Conservation (phyloP, 345 rosid genomes). For the Cochlearia excelsa region DNA sequence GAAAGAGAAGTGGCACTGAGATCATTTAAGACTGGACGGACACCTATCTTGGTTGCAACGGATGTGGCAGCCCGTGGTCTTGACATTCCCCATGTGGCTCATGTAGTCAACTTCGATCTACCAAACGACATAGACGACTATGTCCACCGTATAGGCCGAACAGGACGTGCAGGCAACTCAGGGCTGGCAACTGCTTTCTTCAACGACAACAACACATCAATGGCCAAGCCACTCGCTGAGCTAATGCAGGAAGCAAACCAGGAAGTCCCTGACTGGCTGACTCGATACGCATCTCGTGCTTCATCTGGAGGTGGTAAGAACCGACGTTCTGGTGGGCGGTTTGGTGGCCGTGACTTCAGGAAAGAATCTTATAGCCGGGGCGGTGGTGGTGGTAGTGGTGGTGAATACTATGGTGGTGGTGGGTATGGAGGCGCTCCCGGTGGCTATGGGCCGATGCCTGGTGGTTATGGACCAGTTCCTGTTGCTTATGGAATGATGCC, state of each 20-base stretch:
- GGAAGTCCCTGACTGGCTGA: constrained; percentile 94
- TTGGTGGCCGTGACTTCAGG: constrained; percentile 90
- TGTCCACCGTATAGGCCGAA: constrained; percentile 94
- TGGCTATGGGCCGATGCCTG: constrained; percentile 35
- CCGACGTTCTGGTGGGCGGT: constrained; percentile 76
- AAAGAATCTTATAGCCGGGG: constrained; percentile 62
- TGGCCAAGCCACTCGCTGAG: constrained; percentile 77
- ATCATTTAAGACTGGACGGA: constrained; percentile 82
- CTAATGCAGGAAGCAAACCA: constrained; percentile 95
- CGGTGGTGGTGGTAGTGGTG: constrained; percentile 34
- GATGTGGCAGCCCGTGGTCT: constrained; percentile 86
- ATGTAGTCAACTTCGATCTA: constrained; percentile 92
- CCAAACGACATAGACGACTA: constrained; percentile 97
- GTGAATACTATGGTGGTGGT: constrained; percentile 36
- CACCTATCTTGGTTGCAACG: constrained; percentile 94
- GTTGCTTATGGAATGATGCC: neutral
- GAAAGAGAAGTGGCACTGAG: constrained; percentile 93
- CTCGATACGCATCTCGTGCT: constrained; percentile 72
- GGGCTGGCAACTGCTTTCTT: constrained; percentile 98
- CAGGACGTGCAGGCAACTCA: constrained; percentile 92
- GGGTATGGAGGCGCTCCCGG: constrained; percentile 51
- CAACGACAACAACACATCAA: constrained; percentile 65
- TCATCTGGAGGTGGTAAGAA: constrained; percentile 55
- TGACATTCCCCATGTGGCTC: constrained; percentile 92
- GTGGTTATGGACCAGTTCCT: constrained; percentile 39